Conservation (phyloP, 371 early-diverging fungal species). For the Lichtheimia hyalospora region DNA sequence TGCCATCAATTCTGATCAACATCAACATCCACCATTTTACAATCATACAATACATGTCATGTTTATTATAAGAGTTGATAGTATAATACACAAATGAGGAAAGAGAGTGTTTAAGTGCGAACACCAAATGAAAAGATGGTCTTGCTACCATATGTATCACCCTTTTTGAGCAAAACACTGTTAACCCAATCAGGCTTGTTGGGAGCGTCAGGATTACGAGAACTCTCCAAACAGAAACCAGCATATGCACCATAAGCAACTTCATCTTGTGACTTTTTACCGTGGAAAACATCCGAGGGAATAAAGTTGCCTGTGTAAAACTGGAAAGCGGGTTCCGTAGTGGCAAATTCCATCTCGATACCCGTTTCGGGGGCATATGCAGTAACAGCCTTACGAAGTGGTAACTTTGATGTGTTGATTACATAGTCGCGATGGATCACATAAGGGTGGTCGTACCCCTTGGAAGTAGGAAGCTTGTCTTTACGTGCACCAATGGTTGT, state of each 20-base stretch:
- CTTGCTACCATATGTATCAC: constrained; percentile 47
- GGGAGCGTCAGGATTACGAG: constrained; percentile 68
- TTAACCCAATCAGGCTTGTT: constrained; percentile 58
- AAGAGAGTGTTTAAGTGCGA: constrained; percentile 10
- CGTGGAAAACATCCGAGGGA: constrained; percentile 23
- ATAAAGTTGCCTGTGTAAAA: constrained; percentile 75
- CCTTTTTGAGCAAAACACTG: constrained; percentile 47
- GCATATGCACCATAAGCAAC: constrained; percentile 35
- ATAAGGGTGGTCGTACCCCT: constrained; percentile 69
- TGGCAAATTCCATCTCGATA: constrained; percentile 56
- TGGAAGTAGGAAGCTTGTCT: constrained; percentile 32
- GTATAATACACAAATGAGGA: too few relatives aligned
- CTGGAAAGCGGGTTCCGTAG: constrained; percentile 75
- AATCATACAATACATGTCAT: background rate
- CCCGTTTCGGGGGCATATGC: constrained; percentile 62
- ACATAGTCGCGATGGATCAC: constrained; percentile 44
- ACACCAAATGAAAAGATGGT: constrained; percentile 50
- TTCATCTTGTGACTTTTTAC: constrained; percentile 39
- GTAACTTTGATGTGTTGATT: constrained; percentile 33
- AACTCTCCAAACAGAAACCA: constrained; percentile 72
- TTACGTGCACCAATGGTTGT: constrained; percentile 45
- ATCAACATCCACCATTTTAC: background rate
- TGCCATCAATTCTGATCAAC: background rate
- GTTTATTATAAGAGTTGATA: too few relatives aligned
- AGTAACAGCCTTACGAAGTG: constrained; percentile 42